Base-by-base conservation (phyloP, 2,329 filamentous ascomycete species). In the Alternaria conjuncta region DNA sequence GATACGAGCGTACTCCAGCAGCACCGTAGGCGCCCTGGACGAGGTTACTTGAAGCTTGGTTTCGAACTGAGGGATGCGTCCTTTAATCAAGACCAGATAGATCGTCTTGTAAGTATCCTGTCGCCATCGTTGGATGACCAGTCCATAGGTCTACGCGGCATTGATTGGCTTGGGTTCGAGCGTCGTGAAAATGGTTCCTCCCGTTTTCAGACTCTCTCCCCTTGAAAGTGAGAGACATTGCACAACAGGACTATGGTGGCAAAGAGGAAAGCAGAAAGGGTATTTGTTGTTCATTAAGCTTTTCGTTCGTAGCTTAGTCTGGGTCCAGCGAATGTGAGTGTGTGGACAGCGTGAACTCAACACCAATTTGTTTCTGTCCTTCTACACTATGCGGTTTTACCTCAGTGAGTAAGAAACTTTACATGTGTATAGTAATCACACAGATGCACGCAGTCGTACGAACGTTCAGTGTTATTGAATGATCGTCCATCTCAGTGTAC, bases 1-100 rank as follows among this genome's bases (percentile, higher is more conserved):
- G 6, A 20, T 20, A 2, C 1, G 7, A 1, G 32, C 0, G 4
- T 5, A n/a, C 2, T 1, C 15, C 4, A n/a, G 15, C 15, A 41
- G 15, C 4, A 18, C 1, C 32, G 9, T 10, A 41, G 15, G 15
- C 32, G 8, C 32, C 32, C 32, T n/a, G 32, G 15, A 18, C 15
- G 4, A 18, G 43, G 43, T 5, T 45, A 45, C 43, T 2, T 45
- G 18, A 21, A 45, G 20, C 43, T 45, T 4, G 43, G 43, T 1
- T 2, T 45, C 18, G 43, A 7, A 13, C 0, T 45, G 0, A 4
- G 0, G 10, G 43, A 45, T 13, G 0, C n/a, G 3, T 13, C 11
- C 8, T 20, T 45, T 2, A 1, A 6, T 0, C 3, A 13, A 1
- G 11, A 12, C 2, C 43, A 45, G 43, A 7, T 45, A 20, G 43